phyloP scores from a whole-genome alignment of 768 basidiomycete species.

The Fistulinella prunicolor region DNA sequence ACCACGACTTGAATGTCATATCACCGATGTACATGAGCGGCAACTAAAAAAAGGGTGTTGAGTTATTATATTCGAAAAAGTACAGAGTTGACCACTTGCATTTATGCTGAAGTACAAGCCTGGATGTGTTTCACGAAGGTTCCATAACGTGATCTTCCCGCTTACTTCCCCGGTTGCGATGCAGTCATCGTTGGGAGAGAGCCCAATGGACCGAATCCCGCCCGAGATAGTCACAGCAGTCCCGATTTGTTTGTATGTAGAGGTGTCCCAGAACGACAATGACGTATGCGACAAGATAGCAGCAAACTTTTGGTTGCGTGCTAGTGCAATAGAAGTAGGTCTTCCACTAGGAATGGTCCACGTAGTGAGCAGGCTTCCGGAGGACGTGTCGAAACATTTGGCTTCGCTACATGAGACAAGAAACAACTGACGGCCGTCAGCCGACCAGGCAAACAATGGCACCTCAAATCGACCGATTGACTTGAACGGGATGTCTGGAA shows the following conservation, averaged over 20 bases:
- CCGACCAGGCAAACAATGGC: background rate
- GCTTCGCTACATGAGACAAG: background rate
- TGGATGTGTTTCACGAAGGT: background rate
- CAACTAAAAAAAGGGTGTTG: background rate
- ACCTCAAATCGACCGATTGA: background rate
- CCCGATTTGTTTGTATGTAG: background rate
- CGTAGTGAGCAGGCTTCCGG: background rate
- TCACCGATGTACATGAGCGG: too few species aligned
- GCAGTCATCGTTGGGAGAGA: slow-evolving; percentile 1
- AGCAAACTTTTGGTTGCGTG: background rate
- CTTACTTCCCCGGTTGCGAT: background rate
- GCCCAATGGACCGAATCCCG: background rate
- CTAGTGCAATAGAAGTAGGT: background rate
- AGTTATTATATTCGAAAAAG: too few species aligned
- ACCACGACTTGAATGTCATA: too few species aligned
- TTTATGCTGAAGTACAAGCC: background rate
- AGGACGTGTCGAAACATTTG: slow-evolving; percentile 4
- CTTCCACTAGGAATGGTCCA: background rate
- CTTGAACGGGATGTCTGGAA: slow-evolving; percentile 1
- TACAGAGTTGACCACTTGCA: too few species aligned
- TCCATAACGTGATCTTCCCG: background rate
- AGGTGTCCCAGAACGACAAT: slow-evolving; percentile 1
- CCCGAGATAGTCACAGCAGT: background rate
- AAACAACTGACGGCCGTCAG: slow-evolving; percentile 4
- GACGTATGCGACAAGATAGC: rapidly evolving